These are phyloP conservation scores for Diaporthe destruens DNA, from an alignment of 2,329 filamentous ascomycete species.

Conservation along the genomic window DNA sequence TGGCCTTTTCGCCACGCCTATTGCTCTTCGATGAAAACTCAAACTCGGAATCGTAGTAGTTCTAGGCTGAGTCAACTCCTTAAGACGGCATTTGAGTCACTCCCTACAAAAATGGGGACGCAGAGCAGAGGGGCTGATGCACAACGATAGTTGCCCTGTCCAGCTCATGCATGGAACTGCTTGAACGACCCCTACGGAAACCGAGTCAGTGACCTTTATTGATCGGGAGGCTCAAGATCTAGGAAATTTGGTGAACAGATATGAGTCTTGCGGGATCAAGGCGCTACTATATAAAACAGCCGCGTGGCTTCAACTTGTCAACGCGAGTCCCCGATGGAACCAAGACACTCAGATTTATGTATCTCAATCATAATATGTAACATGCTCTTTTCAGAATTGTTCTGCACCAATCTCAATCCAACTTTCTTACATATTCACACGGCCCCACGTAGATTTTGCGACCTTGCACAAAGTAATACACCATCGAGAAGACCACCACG, in stretches of 20 bases:
- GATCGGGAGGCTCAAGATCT: too few species aligned
- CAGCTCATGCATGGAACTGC: slow-evolving; percentile 8
- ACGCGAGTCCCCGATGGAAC: background rate
- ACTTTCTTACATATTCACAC: slow-evolving; percentile 24
- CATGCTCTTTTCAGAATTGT: background rate
- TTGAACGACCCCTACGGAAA: background rate
- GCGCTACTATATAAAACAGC: background rate
- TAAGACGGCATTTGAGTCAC: slow-evolving; percentile 24
- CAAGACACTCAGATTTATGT: background rate
- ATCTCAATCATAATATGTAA: background rate
- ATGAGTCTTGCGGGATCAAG: background rate
- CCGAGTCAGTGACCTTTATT: fast-evolving
- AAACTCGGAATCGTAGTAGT: slow-evolving; percentile 44
- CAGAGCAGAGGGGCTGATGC: slow-evolving; percentile 8
- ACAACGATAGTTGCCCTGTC: slow-evolving; percentile 21
- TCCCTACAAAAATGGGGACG: slow-evolving; percentile 8
- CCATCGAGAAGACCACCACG: slow-evolving; percentile 27
- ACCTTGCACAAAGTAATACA: slow-evolving; percentile 35
- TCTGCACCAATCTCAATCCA: background rate
- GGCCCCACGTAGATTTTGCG: slow-evolving; percentile 7
- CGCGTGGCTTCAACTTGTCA: background rate
- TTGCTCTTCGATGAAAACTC: slow-evolving; percentile 45
- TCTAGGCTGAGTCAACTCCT: slow-evolving; percentile 42
- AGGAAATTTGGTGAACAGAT: background rate
- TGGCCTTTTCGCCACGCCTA: slow-evolving; percentile 43